Base-by-base conservation (phyloP, 2,329 filamentous ascomycete genomes). In the Penicillium palitans region DNA sequence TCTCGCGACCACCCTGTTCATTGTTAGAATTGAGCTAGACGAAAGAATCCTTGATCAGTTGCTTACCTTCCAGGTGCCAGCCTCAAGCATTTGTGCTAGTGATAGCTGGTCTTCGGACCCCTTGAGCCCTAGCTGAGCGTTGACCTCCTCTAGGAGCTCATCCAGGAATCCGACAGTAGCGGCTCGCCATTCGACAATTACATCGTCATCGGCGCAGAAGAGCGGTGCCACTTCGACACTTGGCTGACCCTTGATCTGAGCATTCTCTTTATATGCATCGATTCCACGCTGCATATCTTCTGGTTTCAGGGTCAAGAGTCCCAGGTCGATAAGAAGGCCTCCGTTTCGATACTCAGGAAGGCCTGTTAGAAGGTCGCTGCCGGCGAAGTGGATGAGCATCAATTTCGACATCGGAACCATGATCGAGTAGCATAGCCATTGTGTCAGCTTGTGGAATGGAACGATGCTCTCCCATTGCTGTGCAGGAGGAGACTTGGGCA, bases 11-110 rank as follows among this genome's bases (percentile, higher is more conserved):
- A 68, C 93, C 93, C 93, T 86, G 63, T 17, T 25, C 10, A 85
- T 55, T 52, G 61, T 72, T 70, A 70, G 71, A 52, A 35, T 40
- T 64, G 58, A 57, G 8, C n/a, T 25, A 17, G 4, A 19, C 7
- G 35, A 10, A 9, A 58, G 3, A 4, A 24, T 24, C 25, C 2
- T 46, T 24, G n/a, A 31, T 24, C 29, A 21, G 58, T 13, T 13
- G 68, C 85, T 78, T 76, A 95, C 93, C 90, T 98, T 98, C 93
- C 95, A 99, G 72, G 91, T 96, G 52, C 95, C 95, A 15, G 93
- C 95, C 76, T 98, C 95, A 19, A 99, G 82, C 79, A 99, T 86
- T 74, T 99, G 95, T 6, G 93, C 87, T 66, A 98, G 77, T 41
- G 81, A 90, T 72, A 99, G 78, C 66, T 82, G 81, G 65, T 93